Conservation (phyloP, 2,329 filamentous ascomycete genomes). For the Hymenoscyphus linearis region DNA sequence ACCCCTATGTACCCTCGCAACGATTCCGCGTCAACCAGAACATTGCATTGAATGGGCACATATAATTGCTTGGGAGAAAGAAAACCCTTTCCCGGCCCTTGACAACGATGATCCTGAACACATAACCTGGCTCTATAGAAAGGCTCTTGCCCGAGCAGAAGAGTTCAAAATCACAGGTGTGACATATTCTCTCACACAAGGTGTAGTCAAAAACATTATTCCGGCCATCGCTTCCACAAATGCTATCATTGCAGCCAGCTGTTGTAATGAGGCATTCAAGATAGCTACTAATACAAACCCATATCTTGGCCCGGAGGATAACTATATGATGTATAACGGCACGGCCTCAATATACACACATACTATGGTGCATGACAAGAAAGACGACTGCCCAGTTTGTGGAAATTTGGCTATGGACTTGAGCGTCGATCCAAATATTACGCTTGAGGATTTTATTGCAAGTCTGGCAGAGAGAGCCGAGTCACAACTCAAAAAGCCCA, state of each 20-base stretch:
- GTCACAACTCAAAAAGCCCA: constrained; percentile 90
- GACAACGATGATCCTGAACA: constrained; percentile 97
- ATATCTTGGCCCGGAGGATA: constrained; percentile 69
- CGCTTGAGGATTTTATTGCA: constrained; percentile 79
- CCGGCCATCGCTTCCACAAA: constrained; percentile 97
- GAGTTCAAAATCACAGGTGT: constrained; percentile 91
- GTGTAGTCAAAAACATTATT: constrained; percentile 99
- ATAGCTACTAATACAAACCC: constrained; percentile 80
- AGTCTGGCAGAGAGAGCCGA: constrained; percentile 78
- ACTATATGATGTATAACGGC: constrained; percentile 99
- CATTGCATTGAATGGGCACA: constrained; percentile 99
- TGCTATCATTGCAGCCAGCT: constrained; percentile 89
- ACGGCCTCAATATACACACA: constrained; percentile 96
- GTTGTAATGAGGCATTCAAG: constrained; percentile 96
- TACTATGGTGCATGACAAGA: constrained; percentile 92
- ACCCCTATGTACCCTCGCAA: constrained; percentile 91
- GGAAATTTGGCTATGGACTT: constrained; percentile 76
- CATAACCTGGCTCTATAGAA: constrained; percentile 92
- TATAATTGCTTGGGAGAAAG: constrained; percentile 91
- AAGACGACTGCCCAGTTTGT: constrained; percentile 91
- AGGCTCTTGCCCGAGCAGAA: constrained; percentile 71
- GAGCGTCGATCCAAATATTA: constrained; percentile 62
- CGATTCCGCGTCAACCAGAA: constrained; percentile 92
- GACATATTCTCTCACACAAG: constrained; percentile 92
- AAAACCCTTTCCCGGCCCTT: constrained; percentile 75